Percentiles rank a stretch among this genome's conserved stretches.
Evolutionary conservation across 352 stramenopile genomes (phyloP).

Genomic region (Discostella stelligera): DNA sequence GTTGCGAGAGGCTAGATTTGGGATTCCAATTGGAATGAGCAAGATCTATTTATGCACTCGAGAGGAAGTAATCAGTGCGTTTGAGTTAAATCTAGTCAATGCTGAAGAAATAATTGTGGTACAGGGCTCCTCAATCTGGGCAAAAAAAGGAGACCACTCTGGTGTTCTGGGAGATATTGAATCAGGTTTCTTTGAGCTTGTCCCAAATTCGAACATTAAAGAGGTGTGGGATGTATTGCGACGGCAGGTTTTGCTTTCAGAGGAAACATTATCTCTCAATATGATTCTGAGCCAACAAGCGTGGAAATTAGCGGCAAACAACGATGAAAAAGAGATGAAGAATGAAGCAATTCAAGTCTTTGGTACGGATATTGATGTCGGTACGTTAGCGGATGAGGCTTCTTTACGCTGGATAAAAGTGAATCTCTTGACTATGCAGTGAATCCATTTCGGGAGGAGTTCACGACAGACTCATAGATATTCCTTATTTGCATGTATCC

Average conservation of each 20-base stretch:
- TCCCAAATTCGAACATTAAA: conserved; percentile 19
- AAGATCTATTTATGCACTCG: conserved; percentile 45
- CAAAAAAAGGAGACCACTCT: conserved; percentile 42
- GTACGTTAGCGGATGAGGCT: conserved; percentile 37
- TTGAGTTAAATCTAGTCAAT: conserved; percentile 30
- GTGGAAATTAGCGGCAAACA: conserved; percentile 26
- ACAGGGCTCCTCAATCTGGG: conserved; percentile 61
- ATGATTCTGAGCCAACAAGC: conserved; percentile 22
- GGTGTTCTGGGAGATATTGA: conserved; percentile 55
- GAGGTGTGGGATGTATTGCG: conserved; percentile 38
- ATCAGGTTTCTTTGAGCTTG: conserved; percentile 51
- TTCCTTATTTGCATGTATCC: conserved; percentile 49
- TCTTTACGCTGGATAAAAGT: conserved; percentile 36
- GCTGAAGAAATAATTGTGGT: conserved; percentile 59
- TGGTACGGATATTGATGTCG: conserved; percentile 28
- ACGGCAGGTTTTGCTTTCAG: conserved; percentile 24
- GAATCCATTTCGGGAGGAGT: conserved; percentile 18
- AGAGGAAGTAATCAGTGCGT: conserved; percentile 38
- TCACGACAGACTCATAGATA: conserved; percentile 56
- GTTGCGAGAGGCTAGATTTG: conserved; percentile 39
- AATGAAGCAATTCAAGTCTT: conserved; percentile 31
- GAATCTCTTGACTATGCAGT: conserved; percentile 13
- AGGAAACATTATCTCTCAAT: conserved; percentile 20
- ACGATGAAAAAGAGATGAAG: neutral
- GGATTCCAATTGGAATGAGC: conserved; percentile 26